phyloP scores from a whole-genome alignment of 305 asterid species.

The Solanum hybrid region DNA sequence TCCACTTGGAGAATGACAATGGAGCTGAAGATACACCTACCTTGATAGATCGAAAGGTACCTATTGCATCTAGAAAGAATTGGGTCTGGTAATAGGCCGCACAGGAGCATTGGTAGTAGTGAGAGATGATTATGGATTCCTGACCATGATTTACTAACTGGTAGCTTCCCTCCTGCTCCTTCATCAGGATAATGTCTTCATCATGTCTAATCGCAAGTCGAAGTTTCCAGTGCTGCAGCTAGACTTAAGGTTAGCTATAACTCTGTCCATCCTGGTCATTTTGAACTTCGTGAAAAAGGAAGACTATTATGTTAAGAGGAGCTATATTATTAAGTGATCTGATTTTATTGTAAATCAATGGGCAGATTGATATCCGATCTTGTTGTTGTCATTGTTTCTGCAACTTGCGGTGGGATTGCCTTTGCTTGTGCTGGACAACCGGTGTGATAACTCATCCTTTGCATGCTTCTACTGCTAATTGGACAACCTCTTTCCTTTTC shows the following conservation, averaged over 20 bases:
- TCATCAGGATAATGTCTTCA: conserved; percentile 65
- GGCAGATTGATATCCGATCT: conserved; percentile 76
- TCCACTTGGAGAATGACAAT: conserved; percentile 56
- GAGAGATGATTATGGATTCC: not conserved
- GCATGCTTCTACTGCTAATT: not conserved
- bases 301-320: not conserved
- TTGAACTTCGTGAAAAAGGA: not conserved
- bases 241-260: conserved; percentile 55
- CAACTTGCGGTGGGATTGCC: conserved; percentile 87
- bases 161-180: not conserved
- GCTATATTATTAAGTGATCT: not conserved
- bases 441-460: conserved; percentile 28
- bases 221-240: conserved; percentile 68
- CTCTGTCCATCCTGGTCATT: not conserved
- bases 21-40: conserved; percentile 69
- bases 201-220: conserved; percentile 73
- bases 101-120: conserved; percentile 3
- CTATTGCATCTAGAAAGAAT: not conserved
- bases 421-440: conserved; percentile 92
- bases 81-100: not conserved
- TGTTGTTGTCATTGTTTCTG: conserved; percentile 80
- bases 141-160: conserved; percentile 2
- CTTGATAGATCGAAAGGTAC: conserved; percentile 66
- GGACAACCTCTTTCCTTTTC: not conserved
- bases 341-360: conserved; percentile 10